A percentile compares a stretch with the other conserved stretches of the same genome.
Conservation (phyloP, 148 eudicot species). For the Dianthus caryophyllus region DNA sequence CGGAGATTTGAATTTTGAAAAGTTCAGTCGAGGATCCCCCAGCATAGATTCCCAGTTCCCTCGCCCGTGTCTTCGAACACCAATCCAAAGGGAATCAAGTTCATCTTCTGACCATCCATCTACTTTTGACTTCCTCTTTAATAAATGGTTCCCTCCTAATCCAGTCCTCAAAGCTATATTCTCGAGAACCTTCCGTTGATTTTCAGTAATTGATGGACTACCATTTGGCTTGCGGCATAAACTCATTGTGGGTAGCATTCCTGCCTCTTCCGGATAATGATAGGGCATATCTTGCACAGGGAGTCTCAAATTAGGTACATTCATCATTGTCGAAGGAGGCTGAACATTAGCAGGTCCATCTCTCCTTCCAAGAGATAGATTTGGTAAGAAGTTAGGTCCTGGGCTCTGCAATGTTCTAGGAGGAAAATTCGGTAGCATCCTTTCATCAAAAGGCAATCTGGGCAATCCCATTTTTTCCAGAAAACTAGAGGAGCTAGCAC, state of each 20-base stretch:
- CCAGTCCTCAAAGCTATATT: conserved; percentile 81
- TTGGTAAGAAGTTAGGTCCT: conserved; percentile 53
- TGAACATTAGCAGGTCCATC: conserved; percentile 33
- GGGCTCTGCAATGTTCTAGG: conserved; percentile 35
- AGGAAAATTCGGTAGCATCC: conserved; percentile 47
- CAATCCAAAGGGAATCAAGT: conserved; percentile 94
- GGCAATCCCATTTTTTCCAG: conserved; percentile 68
- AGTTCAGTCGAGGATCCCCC: conserved; percentile 63
- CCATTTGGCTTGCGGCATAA: conserved; percentile 50
- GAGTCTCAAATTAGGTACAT: conserved; percentile 52
- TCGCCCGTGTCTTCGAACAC: conserved; percentile 89
- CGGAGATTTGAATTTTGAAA: conserved; percentile 54
- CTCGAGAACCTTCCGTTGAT: conserved; percentile 82
- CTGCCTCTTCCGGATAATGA: conserved; percentile 45
- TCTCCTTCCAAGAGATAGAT: conserved; percentile 62
- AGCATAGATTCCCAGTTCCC: conserved; percentile 87
- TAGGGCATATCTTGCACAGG: conserved; percentile 41
- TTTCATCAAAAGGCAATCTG: conserved; percentile 64
- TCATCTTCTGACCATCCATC: conserved; percentile 93
- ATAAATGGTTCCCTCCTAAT: conserved; percentile 44
- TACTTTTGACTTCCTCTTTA: conserved; percentile 51
- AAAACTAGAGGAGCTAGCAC: conserved; percentile 45
- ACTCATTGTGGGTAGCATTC: conserved; percentile 49
- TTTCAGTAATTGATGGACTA: conserved; percentile 63
- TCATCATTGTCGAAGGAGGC: conserved; percentile 42